phyloP scores from a whole-genome alignment of 495 filamentous ascomycete genomes.

The Elasticomyces elasticus region DNA sequence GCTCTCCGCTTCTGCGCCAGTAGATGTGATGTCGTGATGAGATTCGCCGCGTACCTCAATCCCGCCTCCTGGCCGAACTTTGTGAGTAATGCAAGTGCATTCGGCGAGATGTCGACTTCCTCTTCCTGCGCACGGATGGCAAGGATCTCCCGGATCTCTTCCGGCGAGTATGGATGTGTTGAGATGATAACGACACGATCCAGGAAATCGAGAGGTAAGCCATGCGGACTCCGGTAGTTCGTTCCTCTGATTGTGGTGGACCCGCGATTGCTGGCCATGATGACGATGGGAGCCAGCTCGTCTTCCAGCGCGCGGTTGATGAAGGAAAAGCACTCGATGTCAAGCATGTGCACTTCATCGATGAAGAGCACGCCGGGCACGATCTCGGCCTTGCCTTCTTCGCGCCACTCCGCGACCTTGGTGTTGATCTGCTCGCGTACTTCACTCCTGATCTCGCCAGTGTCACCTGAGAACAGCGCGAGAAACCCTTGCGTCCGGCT shows the following conservation, averaged over 20 bases:
- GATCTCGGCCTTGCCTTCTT: slow-evolving; percentile 96
- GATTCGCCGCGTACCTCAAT: slow-evolving; percentile 84
- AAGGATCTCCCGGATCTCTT: slow-evolving; percentile 85
- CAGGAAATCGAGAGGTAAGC: slow-evolving; percentile 88
- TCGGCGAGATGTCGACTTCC: slow-evolving; percentile 79
- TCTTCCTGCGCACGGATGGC: slow-evolving; percentile 88
- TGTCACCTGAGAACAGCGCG: slow-evolving; percentile 93
- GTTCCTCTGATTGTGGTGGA: slow-evolving; percentile 88
- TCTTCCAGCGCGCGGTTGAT: slow-evolving; percentile 94
- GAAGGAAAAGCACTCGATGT: slow-evolving; percentile 97
- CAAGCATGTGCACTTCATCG: slow-evolving; percentile 98
- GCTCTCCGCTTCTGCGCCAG: slow-evolving; percentile 69
- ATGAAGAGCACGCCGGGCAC: slow-evolving; percentile 97
- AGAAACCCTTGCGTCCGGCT: slow-evolving; percentile 93
- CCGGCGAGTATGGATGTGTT: slow-evolving; percentile 74
- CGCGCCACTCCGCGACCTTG: slow-evolving; percentile 97
- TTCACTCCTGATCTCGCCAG: slow-evolving; percentile 94
- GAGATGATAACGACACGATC: slow-evolving; percentile 94
- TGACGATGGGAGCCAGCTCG: slow-evolving; percentile 91
- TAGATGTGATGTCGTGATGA: slow-evolving; percentile 86
- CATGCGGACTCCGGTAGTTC: slow-evolving; percentile 82
- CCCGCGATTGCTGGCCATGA: slow-evolving; percentile 98
- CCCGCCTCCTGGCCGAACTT: slow-evolving; percentile 93
- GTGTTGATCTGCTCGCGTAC: slow-evolving; percentile 98
- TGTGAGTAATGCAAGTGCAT: slow-evolving; percentile 82